Evolutionary conservation across 352 stramenopile species (phyloP).

Genomic region (Pythium folliculosum): DNA sequence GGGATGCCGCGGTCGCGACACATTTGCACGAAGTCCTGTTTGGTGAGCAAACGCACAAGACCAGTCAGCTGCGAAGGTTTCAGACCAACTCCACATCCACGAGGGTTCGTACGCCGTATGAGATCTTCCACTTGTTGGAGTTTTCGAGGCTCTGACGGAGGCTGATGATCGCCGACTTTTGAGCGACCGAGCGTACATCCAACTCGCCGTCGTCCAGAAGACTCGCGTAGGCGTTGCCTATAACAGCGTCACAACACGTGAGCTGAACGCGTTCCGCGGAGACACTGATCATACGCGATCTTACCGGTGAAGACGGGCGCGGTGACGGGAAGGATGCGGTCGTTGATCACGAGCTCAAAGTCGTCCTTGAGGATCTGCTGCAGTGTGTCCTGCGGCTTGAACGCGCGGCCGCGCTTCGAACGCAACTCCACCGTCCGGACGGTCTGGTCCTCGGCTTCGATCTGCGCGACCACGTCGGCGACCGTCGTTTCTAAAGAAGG

Average conservation of each 20-base stretch:
- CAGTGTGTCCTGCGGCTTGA: slow-evolving; percentile 63
- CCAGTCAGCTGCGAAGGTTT: too few relatives aligned
- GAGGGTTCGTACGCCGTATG: slow-evolving; percentile 37
- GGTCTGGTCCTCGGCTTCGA: slow-evolving; percentile 74
- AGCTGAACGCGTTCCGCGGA: too few relatives aligned
- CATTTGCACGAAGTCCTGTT: slow-evolving; percentile 71
- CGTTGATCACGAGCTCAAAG: slow-evolving; percentile 83
- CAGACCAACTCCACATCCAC: neutral
- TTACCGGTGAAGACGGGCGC: slow-evolving; percentile 72
- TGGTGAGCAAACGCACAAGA: too few relatives aligned
- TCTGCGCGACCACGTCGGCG: slow-evolving; percentile 68
- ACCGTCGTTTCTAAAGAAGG: slow-evolving; percentile 66
- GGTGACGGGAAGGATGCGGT: slow-evolving; percentile 67
- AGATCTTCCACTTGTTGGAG: slow-evolving; percentile 83
- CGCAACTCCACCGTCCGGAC: slow-evolving; percentile 72
- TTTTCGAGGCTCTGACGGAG: slow-evolving; percentile 69
- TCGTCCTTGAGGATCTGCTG: slow-evolving; percentile 75
- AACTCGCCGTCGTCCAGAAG: slow-evolving; percentile 74
- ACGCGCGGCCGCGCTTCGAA: slow-evolving; percentile 55
- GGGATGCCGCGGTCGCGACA: slow-evolving; percentile 75
- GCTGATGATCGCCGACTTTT: slow-evolving; percentile 81
- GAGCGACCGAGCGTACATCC: slow-evolving; percentile 73
- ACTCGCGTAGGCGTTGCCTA: slow-evolving; percentile 75
- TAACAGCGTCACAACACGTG: too few relatives aligned
- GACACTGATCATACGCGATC: too few relatives aligned